Conservation (phyloP, 129 eudicot genomes). For the Heracleum sosnowskyi region DNA sequence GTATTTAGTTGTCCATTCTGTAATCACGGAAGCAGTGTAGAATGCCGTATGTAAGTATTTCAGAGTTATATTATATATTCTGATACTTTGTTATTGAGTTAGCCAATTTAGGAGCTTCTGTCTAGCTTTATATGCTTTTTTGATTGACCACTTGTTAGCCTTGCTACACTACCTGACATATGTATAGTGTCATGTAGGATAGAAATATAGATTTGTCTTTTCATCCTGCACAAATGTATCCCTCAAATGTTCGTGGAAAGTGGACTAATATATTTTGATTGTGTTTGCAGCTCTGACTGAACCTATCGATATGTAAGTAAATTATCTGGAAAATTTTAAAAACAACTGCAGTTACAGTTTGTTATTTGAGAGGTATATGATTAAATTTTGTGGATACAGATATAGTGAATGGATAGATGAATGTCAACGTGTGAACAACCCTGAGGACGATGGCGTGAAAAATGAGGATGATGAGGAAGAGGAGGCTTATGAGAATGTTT, state of each 20-base stretch:
- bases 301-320: constrained; percentile 55
- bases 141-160: background rate
- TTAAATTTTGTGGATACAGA: constrained; percentile 13
- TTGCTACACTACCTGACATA: background rate
- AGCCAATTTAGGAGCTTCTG: background rate
- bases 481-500: constrained; percentile 6
- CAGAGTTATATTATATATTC: background rate
- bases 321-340: background rate
- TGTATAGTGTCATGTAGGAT: background rate
- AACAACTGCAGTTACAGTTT: background rate
- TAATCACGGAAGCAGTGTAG: constrained; percentile 37
- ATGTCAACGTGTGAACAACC: constrained; percentile 53
- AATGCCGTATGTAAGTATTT: constrained; percentile 35
- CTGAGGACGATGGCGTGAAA: constrained; percentile 29
- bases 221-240: background rate
- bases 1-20: constrained; percentile 42
- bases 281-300: constrained; percentile 52
- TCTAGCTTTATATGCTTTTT: background rate
- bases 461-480: constrained; percentile 11
- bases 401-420: constrained; percentile 73
- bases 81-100: background rate
- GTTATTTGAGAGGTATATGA: background rate
- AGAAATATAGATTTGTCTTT: background rate
- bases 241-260: background rate
- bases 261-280: background rate